phyloP scores from a whole-genome alignment of 495 filamentous ascomycete genomes.

The Bacidia rubella region DNA sequence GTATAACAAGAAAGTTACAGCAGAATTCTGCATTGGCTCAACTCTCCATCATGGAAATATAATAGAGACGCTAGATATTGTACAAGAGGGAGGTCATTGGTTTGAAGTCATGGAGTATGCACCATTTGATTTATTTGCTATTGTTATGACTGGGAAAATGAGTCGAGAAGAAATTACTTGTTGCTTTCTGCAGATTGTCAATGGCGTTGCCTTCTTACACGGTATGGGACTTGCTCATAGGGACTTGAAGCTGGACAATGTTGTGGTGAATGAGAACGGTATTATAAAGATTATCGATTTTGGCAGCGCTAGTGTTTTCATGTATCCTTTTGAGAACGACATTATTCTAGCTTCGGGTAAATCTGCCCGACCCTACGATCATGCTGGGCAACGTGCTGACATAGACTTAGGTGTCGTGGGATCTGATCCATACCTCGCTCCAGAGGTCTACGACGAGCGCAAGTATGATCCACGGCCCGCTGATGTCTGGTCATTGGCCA shows the following conservation, averaged over 20 bases:
- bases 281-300: constrained; percentile 99
- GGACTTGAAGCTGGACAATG: constrained; percentile 95
- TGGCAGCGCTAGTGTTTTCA: constrained; percentile 90
- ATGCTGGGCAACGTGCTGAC: constrained; percentile 12
- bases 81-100: constrained; percentile 90
- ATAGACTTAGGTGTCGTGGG: constrained; percentile 69
- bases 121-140: constrained; percentile 93
- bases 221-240: constrained; percentile 92
- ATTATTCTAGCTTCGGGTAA: constrained; percentile 76
- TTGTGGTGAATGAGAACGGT: constrained; percentile 91
- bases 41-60: constrained; percentile 97
- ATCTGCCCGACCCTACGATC: constrained; percentile 23
- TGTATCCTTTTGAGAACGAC: constrained; percentile 92
- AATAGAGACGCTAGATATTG: constrained; percentile 93
- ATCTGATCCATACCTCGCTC: constrained; percentile 92
- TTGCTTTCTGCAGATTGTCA: constrained; percentile 86
- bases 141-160: constrained; percentile 99
- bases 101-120: constrained; percentile 99
- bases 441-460: constrained; percentile 88
- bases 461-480: constrained; percentile 91
- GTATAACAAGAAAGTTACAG: constrained; percentile 98
- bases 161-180: constrained; percentile 79
- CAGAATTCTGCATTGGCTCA: constrained; percentile 96
- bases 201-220: constrained; percentile 93
- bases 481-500: constrained; percentile 95